Conservation (phyloP, 495 filamentous ascomycete genomes). For the Cercophora newfieldiana region DNA sequence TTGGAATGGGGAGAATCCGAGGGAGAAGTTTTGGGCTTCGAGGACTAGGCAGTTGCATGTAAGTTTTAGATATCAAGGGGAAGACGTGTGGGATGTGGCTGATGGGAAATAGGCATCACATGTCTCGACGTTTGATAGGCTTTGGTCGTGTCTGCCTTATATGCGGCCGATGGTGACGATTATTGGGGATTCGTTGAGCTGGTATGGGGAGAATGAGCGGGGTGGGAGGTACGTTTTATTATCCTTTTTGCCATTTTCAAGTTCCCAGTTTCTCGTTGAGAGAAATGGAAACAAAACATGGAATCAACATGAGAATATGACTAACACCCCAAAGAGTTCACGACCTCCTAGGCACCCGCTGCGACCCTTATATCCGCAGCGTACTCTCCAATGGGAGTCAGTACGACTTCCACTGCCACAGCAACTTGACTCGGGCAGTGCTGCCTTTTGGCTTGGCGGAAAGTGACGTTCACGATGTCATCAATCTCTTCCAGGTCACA, state of each 20-base stretch:
- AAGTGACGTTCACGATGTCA: conserved; percentile 74
- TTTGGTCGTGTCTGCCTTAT: conserved; percentile 77
- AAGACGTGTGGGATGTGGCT: too few species aligned
- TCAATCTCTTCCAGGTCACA: conserved; percentile 82
- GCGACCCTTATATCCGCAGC: conserved; percentile 72
- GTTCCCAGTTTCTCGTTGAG: background rate
- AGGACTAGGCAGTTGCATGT: conserved; percentile 73
- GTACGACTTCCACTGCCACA: conserved; percentile 81
- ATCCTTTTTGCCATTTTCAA: too few species aligned
- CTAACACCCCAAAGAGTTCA: conserved; percentile 50
- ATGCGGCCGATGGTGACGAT: conserved; percentile 73
- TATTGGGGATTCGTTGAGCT: conserved; percentile 63
- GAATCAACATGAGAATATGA: too few species aligned
- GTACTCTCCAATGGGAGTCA: conserved; percentile 62
- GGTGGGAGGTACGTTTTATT: conserved; percentile 41
- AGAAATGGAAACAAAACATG: too few species aligned
- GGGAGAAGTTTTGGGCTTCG: conserved; percentile 77
- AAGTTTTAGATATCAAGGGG: too few species aligned
- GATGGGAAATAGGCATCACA: conserved; percentile 51
- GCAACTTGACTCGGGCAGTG: conserved; percentile 73
- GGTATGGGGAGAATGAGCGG: conserved; percentile 53
- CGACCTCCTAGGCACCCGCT: conserved; percentile 75
- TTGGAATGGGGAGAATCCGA: conserved; percentile 72
- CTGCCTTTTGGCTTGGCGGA: conserved; percentile 67
- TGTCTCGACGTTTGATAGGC: conserved; percentile 64